Evolutionary conservation across 768 basidiomycete genomes (phyloP).

Genomic region (Mycena rebaudengoi): DNA sequence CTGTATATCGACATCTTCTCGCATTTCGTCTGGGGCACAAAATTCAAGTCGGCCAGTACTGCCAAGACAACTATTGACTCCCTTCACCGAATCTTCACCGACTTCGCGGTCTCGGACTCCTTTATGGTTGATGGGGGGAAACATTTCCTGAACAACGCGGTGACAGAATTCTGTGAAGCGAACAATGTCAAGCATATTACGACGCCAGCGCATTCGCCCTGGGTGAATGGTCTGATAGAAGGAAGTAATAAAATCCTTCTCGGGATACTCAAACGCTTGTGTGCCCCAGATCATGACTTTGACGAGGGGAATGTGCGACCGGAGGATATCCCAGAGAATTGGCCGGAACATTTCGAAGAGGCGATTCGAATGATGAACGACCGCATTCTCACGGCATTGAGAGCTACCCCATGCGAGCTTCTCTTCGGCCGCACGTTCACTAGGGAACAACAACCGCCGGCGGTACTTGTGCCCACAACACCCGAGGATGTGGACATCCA

Average conservation of each 20-base stretch:
- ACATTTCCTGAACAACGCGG: conserved; percentile 33
- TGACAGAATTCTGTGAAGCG: conserved; percentile 24
- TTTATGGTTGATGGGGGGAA: conserved; percentile 31
- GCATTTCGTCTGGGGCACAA: conserved; percentile 34
- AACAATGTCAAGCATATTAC: conserved; percentile 25
- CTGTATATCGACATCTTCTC: conserved; percentile 31
- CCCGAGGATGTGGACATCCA: conserved; percentile 27
- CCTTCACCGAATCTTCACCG: conserved; percentile 24
- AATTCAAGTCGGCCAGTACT: conserved; percentile 10
- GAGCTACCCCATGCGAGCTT: conserved; percentile 35
- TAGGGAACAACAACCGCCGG: too few species aligned
- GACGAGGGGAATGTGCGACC: conserved; percentile 8
- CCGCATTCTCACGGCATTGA: conserved; percentile 30
- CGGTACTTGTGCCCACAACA: too few species aligned
- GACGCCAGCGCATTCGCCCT: conserved; percentile 21
- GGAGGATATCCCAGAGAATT: conserved; percentile 30
- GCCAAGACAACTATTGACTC: conserved; percentile 3
- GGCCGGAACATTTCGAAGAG: conserved; percentile 34
- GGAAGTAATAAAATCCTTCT: conserved; percentile 27
- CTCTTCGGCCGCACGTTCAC: conserved; percentile 41
- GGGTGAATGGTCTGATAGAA: conserved; percentile 33
- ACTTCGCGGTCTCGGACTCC: conserved; percentile 14
- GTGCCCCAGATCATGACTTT: conserved; percentile 33
- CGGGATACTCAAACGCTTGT: conserved; percentile 27
- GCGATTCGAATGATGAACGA: conserved; percentile 31